A percentile compares a stretch with the other conserved stretches of the same genome.
Evolutionary conservation across 1,139 yeast genomes (phyloP).

Genomic region (Candida buenavistaensis): DNA sequence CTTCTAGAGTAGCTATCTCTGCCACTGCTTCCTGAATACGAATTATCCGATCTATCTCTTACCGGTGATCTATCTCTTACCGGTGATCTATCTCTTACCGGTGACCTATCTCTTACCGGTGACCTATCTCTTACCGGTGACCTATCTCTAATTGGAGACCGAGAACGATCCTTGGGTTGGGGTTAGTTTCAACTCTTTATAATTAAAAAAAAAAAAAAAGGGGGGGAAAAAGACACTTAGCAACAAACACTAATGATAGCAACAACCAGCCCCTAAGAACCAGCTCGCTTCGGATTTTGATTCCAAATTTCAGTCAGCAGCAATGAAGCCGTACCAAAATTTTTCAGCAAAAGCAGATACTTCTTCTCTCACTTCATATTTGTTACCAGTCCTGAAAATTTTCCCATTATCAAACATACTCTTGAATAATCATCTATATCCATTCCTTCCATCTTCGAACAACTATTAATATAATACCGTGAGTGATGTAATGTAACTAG

Average conservation of each 20-base stretch:
- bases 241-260: slow-evolving; percentile 2
- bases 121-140: slow-evolving; percentile 11
- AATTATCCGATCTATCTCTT: slow-evolving; percentile 38
- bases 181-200: not conserved
- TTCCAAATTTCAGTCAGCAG: not conserved
- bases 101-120: slow-evolving; percentile 10
- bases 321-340: not conserved
- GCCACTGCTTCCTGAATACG: slow-evolving; percentile 21
- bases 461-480: slow-evolving; percentile 2
- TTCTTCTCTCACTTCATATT: slow-evolving; percentile 5
- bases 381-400: slow-evolving; percentile 7
- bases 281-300: too few species aligned
- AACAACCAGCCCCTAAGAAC: not conserved
- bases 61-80: slow-evolving; percentile 31
- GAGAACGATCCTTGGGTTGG: slow-evolving; percentile 43
- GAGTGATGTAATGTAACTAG: not conserved
- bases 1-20: slow-evolving; percentile 19
- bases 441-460: slow-evolving; percentile 46
- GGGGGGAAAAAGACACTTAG: slow-evolving; percentile 5
- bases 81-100: slow-evolving; percentile 10
- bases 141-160: slow-evolving; percentile 27
- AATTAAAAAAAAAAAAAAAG: slow-evolving; percentile 6
- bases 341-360: not conserved
- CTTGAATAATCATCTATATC: slow-evolving; percentile 57
- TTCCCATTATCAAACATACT: slow-evolving; percentile 33